Evolutionary conservation across 192 early-diverging fungal species (phyloP).

Genomic region (Phlyctochytrium planicorne): DNA sequence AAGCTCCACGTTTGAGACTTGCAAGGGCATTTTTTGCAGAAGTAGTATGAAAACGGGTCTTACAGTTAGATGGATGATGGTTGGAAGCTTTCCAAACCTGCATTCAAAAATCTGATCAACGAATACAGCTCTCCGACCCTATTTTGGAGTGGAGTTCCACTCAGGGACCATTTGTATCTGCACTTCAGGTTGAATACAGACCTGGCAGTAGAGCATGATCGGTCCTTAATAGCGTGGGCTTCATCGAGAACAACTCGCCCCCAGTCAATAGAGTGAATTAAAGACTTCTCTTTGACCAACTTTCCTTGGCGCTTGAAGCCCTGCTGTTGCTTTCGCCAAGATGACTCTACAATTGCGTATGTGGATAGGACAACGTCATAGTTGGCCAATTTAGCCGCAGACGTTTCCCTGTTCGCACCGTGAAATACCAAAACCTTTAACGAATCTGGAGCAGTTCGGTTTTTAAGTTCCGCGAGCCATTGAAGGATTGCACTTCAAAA

Average conservation of each 20-base stretch:
- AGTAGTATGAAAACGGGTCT: slow-evolving; percentile 84
- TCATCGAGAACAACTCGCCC: slow-evolving; percentile 80
- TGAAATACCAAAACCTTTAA: slow-evolving; percentile 73
- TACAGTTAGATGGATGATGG: neutral
- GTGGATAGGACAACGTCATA: slow-evolving; percentile 72
- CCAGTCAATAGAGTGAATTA: slow-evolving; percentile 77
- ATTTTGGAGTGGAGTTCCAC: slow-evolving; percentile 92
- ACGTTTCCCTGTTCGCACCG: slow-evolving; percentile 43
- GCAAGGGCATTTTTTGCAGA: slow-evolving; percentile 77
- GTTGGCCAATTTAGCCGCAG: slow-evolving; percentile 48
- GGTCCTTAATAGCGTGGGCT: slow-evolving; percentile 89
- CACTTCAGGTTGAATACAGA: slow-evolving; percentile 74
- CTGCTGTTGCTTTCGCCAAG: slow-evolving; percentile 67
- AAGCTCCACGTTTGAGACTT: slow-evolving; percentile 46
- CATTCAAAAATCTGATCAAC: slow-evolving; percentile 82
- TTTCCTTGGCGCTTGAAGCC: slow-evolving; percentile 66
- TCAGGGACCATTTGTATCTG: slow-evolving; percentile 76
- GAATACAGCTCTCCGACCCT: slow-evolving; percentile 92
- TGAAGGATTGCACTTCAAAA: slow-evolving; percentile 68
- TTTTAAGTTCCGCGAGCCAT: slow-evolving; percentile 78
- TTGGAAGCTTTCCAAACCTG: slow-evolving; percentile 12
- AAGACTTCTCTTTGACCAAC: slow-evolving; percentile 60
- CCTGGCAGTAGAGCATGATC: slow-evolving; percentile 78
- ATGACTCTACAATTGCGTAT: slow-evolving; percentile 74
- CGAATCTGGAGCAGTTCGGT: slow-evolving; percentile 53